Conservation (phyloP, 148 eudicot species). For the Amaranthus palmeri region DNA sequence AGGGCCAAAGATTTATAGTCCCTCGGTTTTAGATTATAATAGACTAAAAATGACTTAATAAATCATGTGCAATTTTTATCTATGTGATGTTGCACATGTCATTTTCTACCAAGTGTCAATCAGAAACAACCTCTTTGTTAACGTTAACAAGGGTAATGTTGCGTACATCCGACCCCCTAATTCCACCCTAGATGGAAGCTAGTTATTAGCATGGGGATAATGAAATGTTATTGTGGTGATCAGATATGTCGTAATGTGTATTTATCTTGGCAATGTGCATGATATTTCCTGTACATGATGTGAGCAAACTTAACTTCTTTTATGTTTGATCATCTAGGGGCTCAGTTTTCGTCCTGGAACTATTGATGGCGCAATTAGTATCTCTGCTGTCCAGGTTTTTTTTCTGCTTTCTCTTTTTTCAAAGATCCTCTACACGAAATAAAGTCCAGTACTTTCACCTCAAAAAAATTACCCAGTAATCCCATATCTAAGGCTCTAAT, state of each 20-base stretch:
- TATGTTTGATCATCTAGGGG: constrained; percentile 46
- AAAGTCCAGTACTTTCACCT: no score
- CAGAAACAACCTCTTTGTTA: no score
- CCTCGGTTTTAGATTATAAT: no score
- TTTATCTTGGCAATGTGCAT: background rate
- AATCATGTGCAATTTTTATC: background rate
- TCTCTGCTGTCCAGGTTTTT: constrained; percentile 96
- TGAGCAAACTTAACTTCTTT: background rate
- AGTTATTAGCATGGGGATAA: no score
- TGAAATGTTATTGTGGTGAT: no score
- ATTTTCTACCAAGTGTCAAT: background rate
- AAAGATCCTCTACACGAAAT: background rate
- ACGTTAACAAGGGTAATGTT: no score
- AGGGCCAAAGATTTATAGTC: background rate
- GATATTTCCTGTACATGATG: background rate
- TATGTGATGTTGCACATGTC: background rate
- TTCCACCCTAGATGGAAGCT: no score
- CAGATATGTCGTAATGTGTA: no score
- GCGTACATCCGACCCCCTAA: no score
- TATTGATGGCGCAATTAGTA: constrained; percentile 92
- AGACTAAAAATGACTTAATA: background rate
- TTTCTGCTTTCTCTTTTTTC: background rate
- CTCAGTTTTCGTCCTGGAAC: constrained; percentile 83
- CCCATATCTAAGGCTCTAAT: background rate
- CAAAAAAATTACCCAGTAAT: no score